phyloP scores from a whole-genome alignment of 108 stramenopile genomes.

The Chaetoceros tenuissimus region DNA sequence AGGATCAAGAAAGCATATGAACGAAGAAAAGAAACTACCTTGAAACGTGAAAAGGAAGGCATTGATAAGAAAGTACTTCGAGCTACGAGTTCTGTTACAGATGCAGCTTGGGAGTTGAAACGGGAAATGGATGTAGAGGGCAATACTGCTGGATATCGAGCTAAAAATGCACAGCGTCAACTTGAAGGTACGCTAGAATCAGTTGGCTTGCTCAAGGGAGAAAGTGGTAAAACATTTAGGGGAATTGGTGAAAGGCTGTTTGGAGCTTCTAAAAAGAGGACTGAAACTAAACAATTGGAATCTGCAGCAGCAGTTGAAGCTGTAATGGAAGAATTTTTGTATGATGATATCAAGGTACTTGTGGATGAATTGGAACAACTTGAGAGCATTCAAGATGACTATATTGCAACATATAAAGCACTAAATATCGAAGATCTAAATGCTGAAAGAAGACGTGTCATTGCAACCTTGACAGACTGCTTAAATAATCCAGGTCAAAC shows the following conservation, averaged over 20 bases:
- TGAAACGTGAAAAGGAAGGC: constrained; percentile 52
- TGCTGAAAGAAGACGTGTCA: constrained; percentile 30
- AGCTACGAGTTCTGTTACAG: constrained; percentile 40
- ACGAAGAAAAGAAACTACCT: constrained; percentile 40
- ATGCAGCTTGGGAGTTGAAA: constrained; percentile 63
- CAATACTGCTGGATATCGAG: constrained; percentile 67
- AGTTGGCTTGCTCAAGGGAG: constrained; percentile 21
- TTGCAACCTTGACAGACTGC: constrained; percentile 32
- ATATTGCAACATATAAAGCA: constrained; percentile 17
- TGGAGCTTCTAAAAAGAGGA: neutral
- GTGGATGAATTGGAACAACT: neutral
- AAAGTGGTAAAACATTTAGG: constrained; percentile 19
- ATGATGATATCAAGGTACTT: neutral
- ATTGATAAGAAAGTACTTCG: constrained; percentile 32
- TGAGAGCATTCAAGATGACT: constrained; percentile 4
- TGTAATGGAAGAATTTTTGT: constrained; percentile 2
- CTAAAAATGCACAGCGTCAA: constrained; percentile 41
- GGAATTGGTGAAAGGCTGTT: constrained; percentile 9
- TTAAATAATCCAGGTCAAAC: constrained; percentile 44
- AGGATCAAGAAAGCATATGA: constrained; percentile 56
- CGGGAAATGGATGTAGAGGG: constrained; percentile 55
- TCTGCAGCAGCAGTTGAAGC: neutral
- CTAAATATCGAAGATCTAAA: constrained; percentile 27
- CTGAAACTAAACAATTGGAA: neutral
- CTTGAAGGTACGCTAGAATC: constrained; percentile 36